Evolutionary conservation across 106 monocot genomes (phyloP).

Genomic region (Hemerocallis citrina): DNA sequence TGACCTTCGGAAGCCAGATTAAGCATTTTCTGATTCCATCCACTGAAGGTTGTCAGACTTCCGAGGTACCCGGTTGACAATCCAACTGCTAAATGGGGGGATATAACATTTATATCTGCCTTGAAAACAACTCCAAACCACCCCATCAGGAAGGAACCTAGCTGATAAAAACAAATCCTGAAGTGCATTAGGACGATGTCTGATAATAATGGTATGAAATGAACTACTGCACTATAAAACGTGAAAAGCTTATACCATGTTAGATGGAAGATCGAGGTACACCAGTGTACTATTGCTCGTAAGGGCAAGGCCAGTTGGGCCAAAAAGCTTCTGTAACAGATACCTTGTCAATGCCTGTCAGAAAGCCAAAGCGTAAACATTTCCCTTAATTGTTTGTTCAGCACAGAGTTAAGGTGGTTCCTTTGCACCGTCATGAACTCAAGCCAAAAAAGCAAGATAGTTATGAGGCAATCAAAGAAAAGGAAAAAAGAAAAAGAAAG

Average conservation of each 20-base stretch:
- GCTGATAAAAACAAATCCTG: constrained; percentile 24
- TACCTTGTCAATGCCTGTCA: constrained; percentile 61
- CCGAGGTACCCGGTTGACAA: constrained; percentile 90
- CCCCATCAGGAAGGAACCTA: constrained; percentile 95
- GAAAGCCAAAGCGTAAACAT: neutral
- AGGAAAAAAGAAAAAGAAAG: too few relatives aligned
- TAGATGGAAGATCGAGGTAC: constrained; percentile 68
- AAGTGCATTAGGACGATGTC: neutral
- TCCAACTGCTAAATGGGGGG: constrained; percentile 73
- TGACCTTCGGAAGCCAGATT: constrained; percentile 51
- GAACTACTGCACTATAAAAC: neutral
- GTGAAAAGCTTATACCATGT: constrained; percentile 29
- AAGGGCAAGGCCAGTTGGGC: constrained; percentile 34
- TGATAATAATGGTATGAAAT: neutral
- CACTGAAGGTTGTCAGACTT: constrained; percentile 96
- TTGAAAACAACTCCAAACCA: constrained; percentile 93
- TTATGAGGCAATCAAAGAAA: too few relatives aligned
- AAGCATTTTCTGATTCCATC: constrained; percentile 97
- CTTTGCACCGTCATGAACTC: too few relatives aligned
- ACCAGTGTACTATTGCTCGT: constrained; percentile 41
- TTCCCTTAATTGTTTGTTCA: neutral
- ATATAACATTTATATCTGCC: constrained; percentile 52
- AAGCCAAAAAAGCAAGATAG: too few relatives aligned
- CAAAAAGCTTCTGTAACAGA: constrained; percentile 52
- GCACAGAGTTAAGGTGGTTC: neutral